These are phyloP conservation scores for Pisolithus orientalis DNA, from an alignment of 768 basidiomycete genomes.

Conservation along the genomic window DNA sequence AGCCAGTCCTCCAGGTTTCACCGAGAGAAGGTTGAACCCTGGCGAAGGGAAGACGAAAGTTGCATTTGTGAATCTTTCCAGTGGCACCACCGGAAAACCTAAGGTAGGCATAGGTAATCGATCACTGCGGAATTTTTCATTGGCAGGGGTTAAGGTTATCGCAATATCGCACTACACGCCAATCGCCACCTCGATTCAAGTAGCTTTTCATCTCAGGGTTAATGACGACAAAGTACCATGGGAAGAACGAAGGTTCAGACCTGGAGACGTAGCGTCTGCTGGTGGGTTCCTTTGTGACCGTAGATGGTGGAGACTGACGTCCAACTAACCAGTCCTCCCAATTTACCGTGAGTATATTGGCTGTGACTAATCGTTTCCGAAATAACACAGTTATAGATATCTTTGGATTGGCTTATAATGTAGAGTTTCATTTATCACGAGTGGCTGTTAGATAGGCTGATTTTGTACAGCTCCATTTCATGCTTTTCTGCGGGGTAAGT, in stretches of 20 bases:
- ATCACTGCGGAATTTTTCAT: background rate
- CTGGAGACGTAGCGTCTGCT: conserved; percentile 53
- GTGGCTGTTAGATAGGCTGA: background rate
- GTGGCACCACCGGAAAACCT: conserved; percentile 63
- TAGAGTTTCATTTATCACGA: conserved; percentile 23
- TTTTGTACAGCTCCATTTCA: conserved; percentile 40
- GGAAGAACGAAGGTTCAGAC: conserved; percentile 36
- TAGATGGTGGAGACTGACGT: background rate
- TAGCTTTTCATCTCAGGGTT: conserved; percentile 42
- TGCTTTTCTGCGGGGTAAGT: conserved; percentile 48
- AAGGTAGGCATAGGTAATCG: conserved; percentile 10
- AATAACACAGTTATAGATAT: conserved; percentile 38
- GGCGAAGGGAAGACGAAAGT: conserved; percentile 58
- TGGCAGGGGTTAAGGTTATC: conserved; percentile 42
- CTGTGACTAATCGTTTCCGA: background rate
- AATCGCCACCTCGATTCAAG: conserved; percentile 61
- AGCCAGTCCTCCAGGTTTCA: conserved; percentile 32
- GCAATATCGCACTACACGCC: conserved; percentile 60
- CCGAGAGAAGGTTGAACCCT: conserved; percentile 39
- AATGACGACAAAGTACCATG: conserved; percentile 31
- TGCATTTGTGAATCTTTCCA: conserved; percentile 68
- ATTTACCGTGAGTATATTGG: conserved; percentile 46
- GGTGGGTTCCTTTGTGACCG: conserved; percentile 33
- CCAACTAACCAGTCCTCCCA: conserved; percentile 41
- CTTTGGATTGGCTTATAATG: conserved; percentile 52